Conservation (phyloP, 176 grass and related monocot species). For the Themeda triandra region DNA sequence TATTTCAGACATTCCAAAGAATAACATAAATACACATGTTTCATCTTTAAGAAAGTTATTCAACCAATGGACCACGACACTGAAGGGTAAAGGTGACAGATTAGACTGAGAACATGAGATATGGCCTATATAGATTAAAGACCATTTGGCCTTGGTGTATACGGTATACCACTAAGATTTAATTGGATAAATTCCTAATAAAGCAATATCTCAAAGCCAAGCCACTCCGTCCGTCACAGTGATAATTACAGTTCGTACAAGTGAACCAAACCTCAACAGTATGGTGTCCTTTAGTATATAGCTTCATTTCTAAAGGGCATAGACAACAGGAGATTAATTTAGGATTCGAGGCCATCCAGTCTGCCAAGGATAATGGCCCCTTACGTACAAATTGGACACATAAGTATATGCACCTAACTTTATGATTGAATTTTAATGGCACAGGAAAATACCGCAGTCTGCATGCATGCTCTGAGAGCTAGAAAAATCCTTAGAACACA, state of each 20-base stretch:
- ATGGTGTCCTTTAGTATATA: not conserved
- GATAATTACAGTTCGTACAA: not conserved
- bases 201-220: not conserved
- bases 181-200: not conserved
- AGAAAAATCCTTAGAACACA: conserved; percentile 95
- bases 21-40: conserved; percentile 13
- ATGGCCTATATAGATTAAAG: not conserved
- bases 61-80: not conserved
- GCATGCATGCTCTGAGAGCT: conserved; percentile 91
- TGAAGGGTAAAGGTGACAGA: not conserved
- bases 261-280: not conserved
- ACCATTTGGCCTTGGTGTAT: not conserved
- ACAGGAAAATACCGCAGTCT: conserved; percentile 57
- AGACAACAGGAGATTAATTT: not conserved
- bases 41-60: not conserved
- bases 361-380: not conserved
- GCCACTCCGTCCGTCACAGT: not conserved
- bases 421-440: conserved; percentile 9
- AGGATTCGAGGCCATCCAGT: not conserved
- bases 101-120: not conserved
- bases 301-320: not conserved
- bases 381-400: not conserved
- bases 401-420: not conserved
- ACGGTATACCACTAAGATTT: not conserved
- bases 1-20: not conserved